phyloP scores from a whole-genome alignment of 1,139 yeast genomes.

The Scheffersomyces segobiensis region DNA sequence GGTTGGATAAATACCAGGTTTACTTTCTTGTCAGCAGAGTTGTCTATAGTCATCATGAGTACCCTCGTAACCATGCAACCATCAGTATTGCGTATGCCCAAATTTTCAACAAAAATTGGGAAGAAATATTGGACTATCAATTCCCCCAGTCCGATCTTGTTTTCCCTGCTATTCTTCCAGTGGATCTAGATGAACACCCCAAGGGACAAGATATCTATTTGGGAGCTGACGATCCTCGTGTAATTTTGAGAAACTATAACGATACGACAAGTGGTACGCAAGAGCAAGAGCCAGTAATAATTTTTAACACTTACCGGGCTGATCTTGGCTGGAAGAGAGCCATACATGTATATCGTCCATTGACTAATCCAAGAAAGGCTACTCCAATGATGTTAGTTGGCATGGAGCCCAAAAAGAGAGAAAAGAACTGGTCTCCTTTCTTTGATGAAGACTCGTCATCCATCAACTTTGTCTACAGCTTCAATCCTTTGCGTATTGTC shows the following conservation, averaged over 20 bases:
- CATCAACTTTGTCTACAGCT: slow-evolving; percentile 19
- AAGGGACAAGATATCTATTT: slow-evolving; percentile 7
- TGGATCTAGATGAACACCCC: slow-evolving; percentile 10
- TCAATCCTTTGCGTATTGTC: slow-evolving; percentile 18
- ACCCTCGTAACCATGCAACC: slow-evolving; percentile 12
- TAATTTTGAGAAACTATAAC: slow-evolving; percentile 8
- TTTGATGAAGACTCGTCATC: slow-evolving; percentile 6
- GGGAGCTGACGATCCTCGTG: slow-evolving; percentile 16
- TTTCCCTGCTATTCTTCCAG: slow-evolving; percentile 9
- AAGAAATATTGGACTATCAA: slow-evolving; percentile 10
- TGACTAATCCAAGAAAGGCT: slow-evolving; percentile 2
- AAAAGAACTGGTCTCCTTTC: slow-evolving; percentile 17
- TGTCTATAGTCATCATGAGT: slow-evolving; percentile 9
- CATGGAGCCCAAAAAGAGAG: slow-evolving; percentile 10
- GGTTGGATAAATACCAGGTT: slow-evolving; percentile 16
- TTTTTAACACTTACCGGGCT: slow-evolving; percentile 13
- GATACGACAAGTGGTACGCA: slow-evolving; percentile 5
- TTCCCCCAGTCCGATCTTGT: slow-evolving; percentile 2
- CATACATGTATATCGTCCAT: slow-evolving; percentile 14
- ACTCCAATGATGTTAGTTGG: background rate
- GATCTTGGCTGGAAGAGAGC: slow-evolving; percentile 12
- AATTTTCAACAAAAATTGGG: slow-evolving; percentile 16
- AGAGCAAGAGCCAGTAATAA: slow-evolving; percentile 13
- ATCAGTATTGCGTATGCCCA: slow-evolving; percentile 16
- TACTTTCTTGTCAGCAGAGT: slow-evolving; percentile 17